Percentiles rank a stretch among this genome's conserved stretches.
These are phyloP conservation scores for Sanguinoderma infundibulare DNA, from an alignment of 1,284 basidiomycete species.

Conservation along the genomic window DNA sequence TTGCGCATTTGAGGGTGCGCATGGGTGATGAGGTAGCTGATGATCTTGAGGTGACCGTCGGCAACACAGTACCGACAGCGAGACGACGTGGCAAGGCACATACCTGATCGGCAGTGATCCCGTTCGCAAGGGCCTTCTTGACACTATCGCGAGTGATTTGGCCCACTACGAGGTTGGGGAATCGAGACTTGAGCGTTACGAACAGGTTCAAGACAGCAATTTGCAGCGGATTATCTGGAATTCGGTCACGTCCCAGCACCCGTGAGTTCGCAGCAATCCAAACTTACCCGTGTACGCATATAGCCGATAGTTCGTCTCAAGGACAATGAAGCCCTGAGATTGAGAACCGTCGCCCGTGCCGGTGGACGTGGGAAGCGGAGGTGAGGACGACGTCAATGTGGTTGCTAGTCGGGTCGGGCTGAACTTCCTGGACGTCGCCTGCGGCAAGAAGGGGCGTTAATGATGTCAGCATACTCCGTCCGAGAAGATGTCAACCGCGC, in stretches of 20 bases:
- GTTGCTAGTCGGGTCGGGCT: slow-evolving; percentile 97
- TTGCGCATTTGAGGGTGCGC: slow-evolving; percentile 98
- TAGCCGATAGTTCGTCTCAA: slow-evolving; percentile 98
- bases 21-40: slow-evolving; percentile 92
- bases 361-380: slow-evolving; percentile 67
- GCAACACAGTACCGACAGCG: slow-evolving; percentile 6
- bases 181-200: slow-evolving; percentile 90
- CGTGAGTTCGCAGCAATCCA: neutral
- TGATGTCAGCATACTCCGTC: slow-evolving; percentile 5
- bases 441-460: slow-evolving; percentile 14
- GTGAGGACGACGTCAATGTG: slow-evolving; percentile 86
- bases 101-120: slow-evolving; percentile 96
- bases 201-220: slow-evolving; percentile 97
- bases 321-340: slow-evolving; percentile 88
- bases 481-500: slow-evolving; percentile 13
- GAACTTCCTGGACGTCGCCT: slow-evolving; percentile 80
- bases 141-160: slow-evolving; percentile 95
- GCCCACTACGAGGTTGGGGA: slow-evolving; percentile 96
- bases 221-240: slow-evolving; percentile 88
- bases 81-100: slow-evolving; percentile 6
- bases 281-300: slow-evolving; percentile 93
- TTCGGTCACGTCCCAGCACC: slow-evolving; percentile 24
- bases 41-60: slow-evolving; percentile 68
- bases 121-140: slow-evolving; percentile 91
- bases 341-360: slow-evolving; percentile 59